Evolutionary conservation across 371 early-diverging fungal species (phyloP).

Genomic region (Rhizopus stolonifer): DNA sequence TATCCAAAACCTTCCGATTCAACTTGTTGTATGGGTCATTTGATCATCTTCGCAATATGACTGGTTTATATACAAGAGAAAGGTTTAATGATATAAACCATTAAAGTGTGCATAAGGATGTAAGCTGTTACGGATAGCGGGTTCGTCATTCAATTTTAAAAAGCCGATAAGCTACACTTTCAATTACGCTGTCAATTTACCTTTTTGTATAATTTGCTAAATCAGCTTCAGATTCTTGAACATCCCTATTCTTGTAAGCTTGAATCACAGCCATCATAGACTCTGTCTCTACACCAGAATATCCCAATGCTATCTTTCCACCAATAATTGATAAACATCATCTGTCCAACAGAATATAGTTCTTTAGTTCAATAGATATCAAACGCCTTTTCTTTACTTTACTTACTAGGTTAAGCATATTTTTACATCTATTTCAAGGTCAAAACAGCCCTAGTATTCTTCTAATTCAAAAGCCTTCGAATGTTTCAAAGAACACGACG

Average conservation of each 20-base stretch:
- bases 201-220: conserved; percentile 79
- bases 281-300: conserved; percentile 79
- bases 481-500: conserved; percentile 96
- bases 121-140: conserved; percentile 90
- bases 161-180: too few species aligned
- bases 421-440: conserved; percentile 97
- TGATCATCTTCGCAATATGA: conserved; percentile 93
- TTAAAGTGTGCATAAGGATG: conserved; percentile 89
- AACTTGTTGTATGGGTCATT: conserved; percentile 87
- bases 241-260: conserved; percentile 91
- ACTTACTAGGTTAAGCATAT: conserved; percentile 90
- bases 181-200: neutral
- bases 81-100: conserved; percentile 97
- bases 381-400: neutral
- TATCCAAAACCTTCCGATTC: conserved; percentile 99
- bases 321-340: conserved; percentile 85
- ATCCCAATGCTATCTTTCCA: conserved; percentile 79
- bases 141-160: conserved; percentile 87
- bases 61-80: conserved; percentile 95
- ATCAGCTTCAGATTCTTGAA: conserved; percentile 92
- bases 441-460: conserved; percentile 81
- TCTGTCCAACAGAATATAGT: conserved; percentile 56
- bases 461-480: conserved; percentile 92
- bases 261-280: conserved; percentile 95
- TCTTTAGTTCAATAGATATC: too few species aligned